Evolutionary conservation across 305 asterid species (phyloP).

Genomic region (Striga hermonthica): DNA sequence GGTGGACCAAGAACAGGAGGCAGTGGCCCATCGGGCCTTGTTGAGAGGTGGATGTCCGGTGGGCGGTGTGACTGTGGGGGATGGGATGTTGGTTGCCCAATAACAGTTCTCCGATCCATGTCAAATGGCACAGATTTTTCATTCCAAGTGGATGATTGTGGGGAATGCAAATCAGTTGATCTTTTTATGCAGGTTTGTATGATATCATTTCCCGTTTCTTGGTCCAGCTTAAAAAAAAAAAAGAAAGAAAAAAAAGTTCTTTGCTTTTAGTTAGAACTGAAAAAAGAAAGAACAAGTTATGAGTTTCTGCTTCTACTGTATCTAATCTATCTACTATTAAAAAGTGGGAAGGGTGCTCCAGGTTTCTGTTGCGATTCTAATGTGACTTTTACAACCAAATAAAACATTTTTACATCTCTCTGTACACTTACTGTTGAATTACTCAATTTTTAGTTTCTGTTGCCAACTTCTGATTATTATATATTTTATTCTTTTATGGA

Average conservation of each 20-base stretch:
- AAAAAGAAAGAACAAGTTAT: too few relatives aligned
- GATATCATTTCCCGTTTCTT: not conserved
- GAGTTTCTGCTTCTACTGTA: too few relatives aligned
- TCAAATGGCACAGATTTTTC: too few relatives aligned
- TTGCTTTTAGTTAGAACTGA: not conserved
- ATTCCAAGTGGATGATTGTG: constrained; percentile 34
- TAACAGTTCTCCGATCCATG: constrained; percentile 52
- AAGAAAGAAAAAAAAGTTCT: not conserved
- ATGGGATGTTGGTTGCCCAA: constrained; percentile 90
- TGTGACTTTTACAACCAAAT: not conserved
- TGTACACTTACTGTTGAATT: too few relatives aligned
- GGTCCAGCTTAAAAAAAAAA: not conserved
- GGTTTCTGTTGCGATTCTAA: not conserved
- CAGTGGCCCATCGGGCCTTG: constrained; percentile 77
- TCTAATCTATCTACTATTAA: too few relatives aligned
- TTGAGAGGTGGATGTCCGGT: constrained; percentile 73
- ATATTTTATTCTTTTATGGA: not conserved
- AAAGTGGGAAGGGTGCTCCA: too few relatives aligned
- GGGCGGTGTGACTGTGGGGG: constrained; percentile 95
- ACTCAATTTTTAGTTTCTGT: too few relatives aligned
- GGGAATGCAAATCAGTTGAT: constrained; percentile 60
- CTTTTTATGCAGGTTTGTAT: constrained; percentile 58
- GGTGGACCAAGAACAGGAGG: constrained; percentile 75
- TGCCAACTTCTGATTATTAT: too few relatives aligned
- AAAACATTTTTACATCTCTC: too few relatives aligned